Evolutionary conservation across 352 stramenopile species (phyloP), one percentile per base, ranked within the genome.

Genomic region (Bremia lactucae): DNA sequence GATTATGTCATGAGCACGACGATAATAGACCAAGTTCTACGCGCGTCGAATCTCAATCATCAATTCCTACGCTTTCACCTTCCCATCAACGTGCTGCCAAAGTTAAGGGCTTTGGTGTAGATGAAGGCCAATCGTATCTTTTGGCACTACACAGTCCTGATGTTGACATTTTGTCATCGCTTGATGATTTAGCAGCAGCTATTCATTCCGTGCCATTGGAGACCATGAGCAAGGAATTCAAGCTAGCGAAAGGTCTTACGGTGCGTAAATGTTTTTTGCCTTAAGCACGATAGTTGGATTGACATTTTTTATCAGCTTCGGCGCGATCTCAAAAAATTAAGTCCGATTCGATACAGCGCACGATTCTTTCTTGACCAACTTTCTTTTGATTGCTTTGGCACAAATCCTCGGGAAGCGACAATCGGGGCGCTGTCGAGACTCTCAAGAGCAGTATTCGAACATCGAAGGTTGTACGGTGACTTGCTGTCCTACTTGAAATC

Each of bases 211-310:
- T 58, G 7, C 31, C 67, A 9, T 38, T 83, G 8, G 54, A 59
- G 9, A 69, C 48, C 2, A 80, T 82, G 60, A 85, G 65, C 42
- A 65, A 63, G 18, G 72, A 90, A 25, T 76, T 90, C 31, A 55
- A 56, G 13, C 43, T 90, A 16, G 53, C 62, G 9, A 37, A 45
- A 15, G 67, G 60, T 18, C 65, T 90, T 25, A 67, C 60, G 68
- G 77, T 89, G 51, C 26, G 28, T 21, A 28, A 10, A 9, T 36
- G 2, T 18, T 20, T 40, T 42, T 16, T 39, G 5, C 1, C 31
- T 18, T 44, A 20, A 29, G 8, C 5, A 10, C 11, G 13, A 29
- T n/a, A 34, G 20, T 19, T 25, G 40, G n/a, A 31, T 20, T 63
- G 26, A 59, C 24, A 34, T n/a, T 55, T 52, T 31, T 25, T 15